Conservation (phyloP, 2,329 filamentous ascomycete species). For the Exophiala lecanii-corni region DNA sequence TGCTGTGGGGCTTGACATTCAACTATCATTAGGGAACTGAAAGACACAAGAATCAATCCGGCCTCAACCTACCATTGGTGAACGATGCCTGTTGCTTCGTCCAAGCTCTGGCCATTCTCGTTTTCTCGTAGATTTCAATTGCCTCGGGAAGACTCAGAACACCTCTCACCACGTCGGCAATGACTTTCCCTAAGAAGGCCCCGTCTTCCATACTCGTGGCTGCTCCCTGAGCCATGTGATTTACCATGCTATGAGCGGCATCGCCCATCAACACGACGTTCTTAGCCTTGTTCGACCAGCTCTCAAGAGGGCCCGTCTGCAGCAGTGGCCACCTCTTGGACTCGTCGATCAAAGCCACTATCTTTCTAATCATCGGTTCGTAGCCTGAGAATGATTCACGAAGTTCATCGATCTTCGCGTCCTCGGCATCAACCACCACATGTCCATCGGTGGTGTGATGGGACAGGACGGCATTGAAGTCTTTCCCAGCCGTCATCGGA, state of each 20-base stretch:
- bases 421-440: slow-evolving; percentile 21
- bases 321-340: slow-evolving; percentile 42
- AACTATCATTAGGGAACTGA: too few species aligned
- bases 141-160: slow-evolving; percentile 34
- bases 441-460: slow-evolving; percentile 15
- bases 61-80: slow-evolving; percentile 1
- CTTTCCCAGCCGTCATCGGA: slow-evolving; percentile 20
- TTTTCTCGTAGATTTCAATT: slow-evolving; percentile 37
- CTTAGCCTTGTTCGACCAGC: slow-evolving; percentile 39
- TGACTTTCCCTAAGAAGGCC: slow-evolving; percentile 36
- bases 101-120: slow-evolving; percentile 40
- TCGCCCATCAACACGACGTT: slow-evolving; percentile 43
- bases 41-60: too few species aligned
- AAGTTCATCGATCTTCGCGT: slow-evolving; percentile 17
- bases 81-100: slow-evolving; percentile 39
- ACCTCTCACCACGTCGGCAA: slow-evolving; percentile 34
- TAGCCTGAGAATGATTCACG: slow-evolving; percentile 18
- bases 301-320: slow-evolving; percentile 39
- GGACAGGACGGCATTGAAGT: slow-evolving; percentile 23
- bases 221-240: slow-evolving; percentile 43
- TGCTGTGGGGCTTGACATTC: too few species aligned
- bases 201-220: slow-evolving; percentile 45
- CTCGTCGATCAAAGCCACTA: slow-evolving; percentile 31
- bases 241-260: slow-evolving; percentile 38
- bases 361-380: slow-evolving; percentile 16